A percentile compares a stretch with the other conserved stretches of the same genome.
These are phyloP conservation scores for Przewalskia tangutica DNA, from an alignment of 257 asterid species.

Conservation along the genomic window DNA sequence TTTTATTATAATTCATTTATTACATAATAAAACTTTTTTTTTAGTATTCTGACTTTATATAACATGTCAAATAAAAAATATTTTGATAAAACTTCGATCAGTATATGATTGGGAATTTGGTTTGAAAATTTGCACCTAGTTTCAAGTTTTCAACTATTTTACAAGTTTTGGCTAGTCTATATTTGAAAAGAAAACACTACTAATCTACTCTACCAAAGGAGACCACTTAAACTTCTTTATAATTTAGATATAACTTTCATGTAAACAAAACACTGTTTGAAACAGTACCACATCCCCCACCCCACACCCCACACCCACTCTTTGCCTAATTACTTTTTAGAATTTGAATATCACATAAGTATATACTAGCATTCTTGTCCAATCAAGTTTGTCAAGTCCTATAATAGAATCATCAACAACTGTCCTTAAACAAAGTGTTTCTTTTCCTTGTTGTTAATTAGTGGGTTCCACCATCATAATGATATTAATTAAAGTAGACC, in stretches of 20 bases:
- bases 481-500: conserved; percentile 20
- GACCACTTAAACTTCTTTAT: background rate
- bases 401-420: conserved; percentile 34
- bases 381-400: conserved; percentile 28
- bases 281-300: background rate
- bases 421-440: conserved; percentile 24
- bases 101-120: background rate
- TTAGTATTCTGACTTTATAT: too few relatives aligned
- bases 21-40: too few relatives aligned
- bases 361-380: conserved; percentile 12
- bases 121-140: background rate
- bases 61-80: too few relatives aligned
- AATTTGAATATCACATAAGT: background rate
- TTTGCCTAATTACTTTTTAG: background rate
- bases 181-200: background rate
- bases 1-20: too few relatives aligned
- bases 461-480: conserved; percentile 52
- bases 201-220: conserved; percentile 1
- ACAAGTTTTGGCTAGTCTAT: background rate
- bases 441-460: conserved; percentile 13
- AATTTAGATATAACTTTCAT: background rate
- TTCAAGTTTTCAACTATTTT: background rate
- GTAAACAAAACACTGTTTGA: background rate
- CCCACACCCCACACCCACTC: background rate
- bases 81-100: too few relatives aligned